Evolutionary conservation across 371 early-diverging fungal genomes (phyloP).

Genomic region (Mortierella polycephala): DNA sequence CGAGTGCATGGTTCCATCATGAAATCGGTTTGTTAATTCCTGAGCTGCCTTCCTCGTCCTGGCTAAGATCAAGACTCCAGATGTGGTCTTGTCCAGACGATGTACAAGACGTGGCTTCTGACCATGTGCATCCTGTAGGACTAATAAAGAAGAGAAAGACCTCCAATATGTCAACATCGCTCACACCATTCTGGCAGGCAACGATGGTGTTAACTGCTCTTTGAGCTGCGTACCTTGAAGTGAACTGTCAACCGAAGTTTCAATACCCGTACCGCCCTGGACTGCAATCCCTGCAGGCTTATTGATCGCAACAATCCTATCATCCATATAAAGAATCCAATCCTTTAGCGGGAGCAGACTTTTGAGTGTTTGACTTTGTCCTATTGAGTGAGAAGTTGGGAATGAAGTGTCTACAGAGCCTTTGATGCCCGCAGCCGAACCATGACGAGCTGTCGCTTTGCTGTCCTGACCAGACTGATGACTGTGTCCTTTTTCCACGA

Average conservation of each 20-base stretch:
- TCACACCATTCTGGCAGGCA: background rate
- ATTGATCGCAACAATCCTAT: conserved; percentile 21
- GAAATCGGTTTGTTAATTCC: conserved; percentile 27
- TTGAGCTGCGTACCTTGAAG: conserved; percentile 14
- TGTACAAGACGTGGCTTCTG: conserved; percentile 38
- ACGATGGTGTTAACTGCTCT: background rate
- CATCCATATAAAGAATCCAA: conserved; percentile 39
- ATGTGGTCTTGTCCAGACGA: conserved; percentile 34
- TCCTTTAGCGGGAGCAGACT: conserved; percentile 17
- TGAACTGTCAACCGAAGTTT: conserved; percentile 15
- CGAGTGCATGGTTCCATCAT: conserved; percentile 7
- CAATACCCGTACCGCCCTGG: conserved; percentile 29
- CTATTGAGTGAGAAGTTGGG: background rate
- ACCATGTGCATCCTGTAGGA: conserved; percentile 9
- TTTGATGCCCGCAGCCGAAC: background rate
- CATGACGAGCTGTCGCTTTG: background rate
- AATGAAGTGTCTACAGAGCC: background rate
- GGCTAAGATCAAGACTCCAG: conserved; percentile 34
- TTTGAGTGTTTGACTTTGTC: background rate
- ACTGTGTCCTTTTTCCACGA: background rate
- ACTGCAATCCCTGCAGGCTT: conserved; percentile 40
- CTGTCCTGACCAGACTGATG: too few relatives aligned
- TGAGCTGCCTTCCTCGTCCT: conserved; percentile 42
- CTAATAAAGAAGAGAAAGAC: conserved; percentile 1
- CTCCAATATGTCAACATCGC: background rate